Evolutionary conservation across 2,329 filamentous ascomycete genomes (phyloP).

Genomic region (Sordariomycetes sp.): DNA sequence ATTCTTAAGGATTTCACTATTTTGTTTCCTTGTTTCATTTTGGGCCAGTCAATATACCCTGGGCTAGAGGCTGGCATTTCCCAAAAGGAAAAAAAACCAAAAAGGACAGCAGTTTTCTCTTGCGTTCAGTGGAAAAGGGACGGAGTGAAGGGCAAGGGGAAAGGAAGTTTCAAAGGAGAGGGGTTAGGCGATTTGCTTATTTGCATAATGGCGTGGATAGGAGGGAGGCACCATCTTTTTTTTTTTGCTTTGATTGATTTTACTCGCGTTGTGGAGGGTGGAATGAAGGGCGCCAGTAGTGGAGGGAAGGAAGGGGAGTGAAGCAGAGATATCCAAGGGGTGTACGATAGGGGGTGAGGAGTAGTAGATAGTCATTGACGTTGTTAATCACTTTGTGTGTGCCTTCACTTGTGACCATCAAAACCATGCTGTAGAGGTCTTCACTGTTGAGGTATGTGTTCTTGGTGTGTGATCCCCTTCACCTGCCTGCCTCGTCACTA

Average conservation of each 20-base stretch:
- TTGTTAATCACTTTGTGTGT: not conserved
- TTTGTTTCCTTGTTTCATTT: not conserved
- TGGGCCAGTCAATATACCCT: not conserved
- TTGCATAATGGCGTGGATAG: not conserved
- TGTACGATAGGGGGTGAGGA: not conserved
- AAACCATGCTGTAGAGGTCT: not conserved
- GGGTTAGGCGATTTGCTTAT: not conserved
- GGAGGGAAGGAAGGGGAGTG: not conserved
- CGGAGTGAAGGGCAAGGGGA: not conserved
- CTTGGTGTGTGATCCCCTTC: too few species aligned
- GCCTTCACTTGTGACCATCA: not conserved
- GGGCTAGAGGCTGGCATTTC: not conserved
- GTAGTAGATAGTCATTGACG: not conserved
- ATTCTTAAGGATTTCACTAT: not conserved
- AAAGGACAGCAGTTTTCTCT: not conserved
- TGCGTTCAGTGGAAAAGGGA: not conserved
- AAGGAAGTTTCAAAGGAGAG: not conserved
- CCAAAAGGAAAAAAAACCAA: not conserved
- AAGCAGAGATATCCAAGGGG: not conserved
- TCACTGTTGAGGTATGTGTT: not conserved
- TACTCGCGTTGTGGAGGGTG: not conserved
- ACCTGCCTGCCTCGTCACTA: too few species aligned
- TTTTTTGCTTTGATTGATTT: not conserved
- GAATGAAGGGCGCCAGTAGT: not conserved
- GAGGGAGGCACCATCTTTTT: slow-evolving; percentile 1